phyloP scores from a whole-genome alignment of 2,329 filamentous ascomycete genomes.

The Dothideomycetidae sp. region DNA sequence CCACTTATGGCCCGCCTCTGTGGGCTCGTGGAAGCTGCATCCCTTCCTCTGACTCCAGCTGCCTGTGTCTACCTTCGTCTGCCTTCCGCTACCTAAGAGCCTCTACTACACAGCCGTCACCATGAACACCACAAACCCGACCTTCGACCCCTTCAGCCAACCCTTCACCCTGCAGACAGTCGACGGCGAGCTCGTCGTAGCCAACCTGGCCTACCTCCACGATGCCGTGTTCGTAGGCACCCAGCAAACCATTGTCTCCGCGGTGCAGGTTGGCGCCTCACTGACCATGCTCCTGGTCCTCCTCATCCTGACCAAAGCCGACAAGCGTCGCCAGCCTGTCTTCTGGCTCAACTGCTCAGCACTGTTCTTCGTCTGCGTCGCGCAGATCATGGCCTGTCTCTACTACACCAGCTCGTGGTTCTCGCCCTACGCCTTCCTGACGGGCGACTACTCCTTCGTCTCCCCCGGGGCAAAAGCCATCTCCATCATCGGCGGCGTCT shows the following conservation, averaged over 20 bases:
- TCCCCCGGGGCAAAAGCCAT: conserved; percentile 12
- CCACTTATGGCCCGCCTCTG: too few species aligned
- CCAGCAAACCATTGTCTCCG: conserved; percentile 48
- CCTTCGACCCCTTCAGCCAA: conserved; percentile 19
- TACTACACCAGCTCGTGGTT: conserved; percentile 48
- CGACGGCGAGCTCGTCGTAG: conserved; percentile 30
- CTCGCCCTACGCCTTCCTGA: conserved; percentile 46
- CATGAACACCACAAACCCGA: neutral
- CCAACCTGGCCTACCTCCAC: conserved; percentile 32
- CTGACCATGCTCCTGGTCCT: conserved; percentile 51
- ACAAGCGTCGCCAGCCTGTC: conserved; percentile 49
- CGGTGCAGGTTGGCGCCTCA: conserved; percentile 54
- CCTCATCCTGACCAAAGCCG: conserved; percentile 49
- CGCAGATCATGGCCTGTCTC: conserved; percentile 42
- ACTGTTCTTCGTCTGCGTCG: conserved; percentile 46
- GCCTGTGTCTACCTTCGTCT: neutral
- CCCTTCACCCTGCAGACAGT: conserved; percentile 31
- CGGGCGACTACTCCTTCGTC: conserved; percentile 21
- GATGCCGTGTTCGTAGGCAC: conserved; percentile 33
- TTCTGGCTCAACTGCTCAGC: conserved; percentile 51
- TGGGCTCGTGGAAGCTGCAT: too few species aligned
- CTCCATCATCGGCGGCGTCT: conserved; percentile 35
- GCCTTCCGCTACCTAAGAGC: neutral
- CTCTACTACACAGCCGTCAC: neutral
- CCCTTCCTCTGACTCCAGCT: too few species aligned